Evolutionary conservation across 257 asterid species (phyloP), one percentile per base, ranked within the genome.

Genomic region (Cinchona pubescens): DNA sequence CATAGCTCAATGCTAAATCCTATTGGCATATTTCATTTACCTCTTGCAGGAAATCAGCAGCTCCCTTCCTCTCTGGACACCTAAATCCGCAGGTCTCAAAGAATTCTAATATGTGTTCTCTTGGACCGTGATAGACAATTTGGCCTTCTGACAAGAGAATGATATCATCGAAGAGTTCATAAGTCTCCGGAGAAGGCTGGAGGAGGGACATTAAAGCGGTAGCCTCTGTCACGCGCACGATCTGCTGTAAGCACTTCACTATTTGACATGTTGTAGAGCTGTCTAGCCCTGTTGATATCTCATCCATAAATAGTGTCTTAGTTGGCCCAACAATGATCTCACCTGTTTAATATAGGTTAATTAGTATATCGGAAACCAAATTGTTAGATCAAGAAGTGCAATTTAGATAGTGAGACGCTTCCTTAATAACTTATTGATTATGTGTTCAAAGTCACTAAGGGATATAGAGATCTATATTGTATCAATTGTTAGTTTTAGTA

Each of bases 41-140:
- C 90, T 91, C 97, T 82, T 91, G 97, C 56, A 91, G 77, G 86
- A 91, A 91, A 76, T 91, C 97, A 35, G 97, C 95, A 71, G 87
- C 83, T 69, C 95, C 97, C 75, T 91, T 89, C 72, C 95, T 89
- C 49, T 91, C 87, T 0, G 96, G 96, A 77, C 96, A 91, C 75
- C 73, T 79, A 76, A 91, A 91, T 1, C 95, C 97, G 76, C 88
- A 85, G 15, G 74, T 78, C 68, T 67, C 83, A 60, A 89, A 91
- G 80, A 91, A 91, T 58, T 91, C 92, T 29, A 86, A 67, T 19
- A 91, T 89, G 27, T 86, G 82, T 53, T 85, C 89, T 56, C 87
- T 69, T 64, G 95, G 95, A 67, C 95, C 97, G 27, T 88, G 90
- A 46, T 91, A 91, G 48, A 86, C 92, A 46, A 84, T 87, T 72